Base-by-base conservation (phyloP, 371 early-diverging fungal genomes). In the Lichtheimia hyalospora region DNA sequence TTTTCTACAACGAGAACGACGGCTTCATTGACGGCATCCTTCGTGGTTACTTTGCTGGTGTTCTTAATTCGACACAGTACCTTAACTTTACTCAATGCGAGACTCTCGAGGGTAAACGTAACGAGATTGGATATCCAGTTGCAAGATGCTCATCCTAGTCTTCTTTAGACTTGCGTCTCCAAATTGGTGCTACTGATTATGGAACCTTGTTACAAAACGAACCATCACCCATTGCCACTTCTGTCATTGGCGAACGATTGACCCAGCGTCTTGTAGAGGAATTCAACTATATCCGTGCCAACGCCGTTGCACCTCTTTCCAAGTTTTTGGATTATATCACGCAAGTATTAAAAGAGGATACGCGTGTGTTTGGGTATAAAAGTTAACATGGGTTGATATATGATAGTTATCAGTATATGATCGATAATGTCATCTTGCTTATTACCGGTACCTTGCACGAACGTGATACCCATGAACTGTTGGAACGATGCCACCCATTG, bases 361-460 rank as follows among this genome's bases (percentile, higher is more conserved):
- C 4, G 34, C 5, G 23, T 41, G 16, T 40, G 20, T 5, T 2
- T 15, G 44, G 5, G 7, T 3, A 23, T 2, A 54, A 10, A 43
- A 44, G 20, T 15, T 60, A 52, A 40, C 20, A 15, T n/a, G n/a
- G 25, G 18, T 49, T 15, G 54, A 25, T 25, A 25, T 25, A 25
- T 20, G 50, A 4, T 65, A 95, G 96, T n/a, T 96, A 97, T 68
- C 90, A 89, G 43, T 99, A 98, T 71, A 98, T 98, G 99, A 99
- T 99, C 63, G 99, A 99, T 78, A 99, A 99, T 74, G 95, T 97
- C 53, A 95, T 99, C 58, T 82, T 99, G 62, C 75, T 99, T 42
- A 96, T 99, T 64, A 96, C 97, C 2, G 99, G 98, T 14, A 98
- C 98, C 14, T 83, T 99, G 28, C 98, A 99, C 67, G 95, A 96